Evolutionary conservation across 352 stramenopile genomes (phyloP).

Genomic region (Pythium sp.): DNA sequence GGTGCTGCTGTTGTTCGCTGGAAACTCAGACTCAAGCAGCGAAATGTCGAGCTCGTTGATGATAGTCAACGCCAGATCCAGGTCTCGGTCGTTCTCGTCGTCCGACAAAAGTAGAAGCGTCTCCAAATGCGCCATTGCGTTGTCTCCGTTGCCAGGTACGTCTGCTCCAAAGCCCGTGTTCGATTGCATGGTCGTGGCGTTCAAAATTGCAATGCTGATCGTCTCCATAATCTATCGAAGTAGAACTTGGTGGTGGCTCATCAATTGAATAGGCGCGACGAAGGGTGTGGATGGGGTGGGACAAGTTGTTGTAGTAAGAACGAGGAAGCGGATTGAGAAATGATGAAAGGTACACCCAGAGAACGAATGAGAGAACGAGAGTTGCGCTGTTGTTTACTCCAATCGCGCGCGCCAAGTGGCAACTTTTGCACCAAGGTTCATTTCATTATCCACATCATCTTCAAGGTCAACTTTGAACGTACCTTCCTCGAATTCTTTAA

Average conservation of each 20-base stretch:
- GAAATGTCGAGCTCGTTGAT: conserved; percentile 18
- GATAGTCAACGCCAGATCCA: conserved; percentile 16
- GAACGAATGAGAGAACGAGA: not conserved
- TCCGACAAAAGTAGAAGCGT: conserved; percentile 1
- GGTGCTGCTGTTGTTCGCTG: not conserved
- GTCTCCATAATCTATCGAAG: conserved; percentile 9
- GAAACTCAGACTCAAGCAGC: not conserved
- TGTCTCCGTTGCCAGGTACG: not conserved
- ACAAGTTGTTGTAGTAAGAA: not conserved
- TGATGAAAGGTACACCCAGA: not conserved
- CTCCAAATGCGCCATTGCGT: conserved; percentile 1
- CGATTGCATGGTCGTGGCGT: not conserved
- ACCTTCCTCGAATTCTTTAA: not conserved
- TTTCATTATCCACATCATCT: not conserved
- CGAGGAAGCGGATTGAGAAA: conserved; percentile 1
- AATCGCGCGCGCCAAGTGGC: not conserved
- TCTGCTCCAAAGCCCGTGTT: not conserved
- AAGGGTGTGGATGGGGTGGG: not conserved
- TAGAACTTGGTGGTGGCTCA: not conserved
- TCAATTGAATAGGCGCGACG: not conserved
- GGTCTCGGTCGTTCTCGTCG: conserved; percentile 7
- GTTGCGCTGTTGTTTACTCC: not conserved
- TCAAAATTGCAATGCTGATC: conserved; percentile 1
- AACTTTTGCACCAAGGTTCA: not conserved
- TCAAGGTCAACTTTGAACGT: not conserved